Base-by-base conservation (phyloP, 805 yeast species). In the Wickerhamiella nectarea region DNA sequence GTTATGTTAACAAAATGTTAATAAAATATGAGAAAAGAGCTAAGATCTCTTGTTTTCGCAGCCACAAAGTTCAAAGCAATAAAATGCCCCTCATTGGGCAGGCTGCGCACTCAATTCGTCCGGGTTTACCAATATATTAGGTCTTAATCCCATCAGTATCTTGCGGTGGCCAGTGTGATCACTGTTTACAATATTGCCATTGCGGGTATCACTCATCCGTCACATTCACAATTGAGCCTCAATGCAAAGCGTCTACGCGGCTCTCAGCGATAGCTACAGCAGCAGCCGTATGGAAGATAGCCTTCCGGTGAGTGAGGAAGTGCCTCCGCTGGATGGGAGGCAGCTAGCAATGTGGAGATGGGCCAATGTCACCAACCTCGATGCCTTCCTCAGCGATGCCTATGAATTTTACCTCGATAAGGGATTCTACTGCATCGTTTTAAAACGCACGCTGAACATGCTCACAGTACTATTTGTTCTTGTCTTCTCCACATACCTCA, bases 281-380 rank as follows among this genome's bases (percentile, higher is more conserved):
- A 34, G 36, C 8, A 8, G 8, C 14, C 21, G 18, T 9, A 15
- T 8, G n/a, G 36, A 34, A 6, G 21, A 18, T 7, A 18, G 22
- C n/a, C 36, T 18, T 5, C 20, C 36, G 10, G 11, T 34, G 6
- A 18, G 22, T 34, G 20, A 18, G 11, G 22, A 20, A 6, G 7
- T 12, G 12, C 22, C 36, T 2, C 21, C 14, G 12, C 22, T 34
- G 7, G 73, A 76, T 41, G 74, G 82, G 1, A 67, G 67, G 47
- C 95, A 87, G 56, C 66, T 85, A 39, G 94, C 97, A 0, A 65
- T 82, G 14, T 91, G 96, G 85, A 71, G 84, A 48, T 91, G 98
- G 97, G 94, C 97, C 1, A 91, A 91, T 55, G 84, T 91, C 19
- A 84, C 82, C 52, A 91, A 91, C 59, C 70, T 91, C 59, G 99